Base-by-base conservation (phyloP, 306 rosid genomes). In the Trifolium fragiferum region DNA sequence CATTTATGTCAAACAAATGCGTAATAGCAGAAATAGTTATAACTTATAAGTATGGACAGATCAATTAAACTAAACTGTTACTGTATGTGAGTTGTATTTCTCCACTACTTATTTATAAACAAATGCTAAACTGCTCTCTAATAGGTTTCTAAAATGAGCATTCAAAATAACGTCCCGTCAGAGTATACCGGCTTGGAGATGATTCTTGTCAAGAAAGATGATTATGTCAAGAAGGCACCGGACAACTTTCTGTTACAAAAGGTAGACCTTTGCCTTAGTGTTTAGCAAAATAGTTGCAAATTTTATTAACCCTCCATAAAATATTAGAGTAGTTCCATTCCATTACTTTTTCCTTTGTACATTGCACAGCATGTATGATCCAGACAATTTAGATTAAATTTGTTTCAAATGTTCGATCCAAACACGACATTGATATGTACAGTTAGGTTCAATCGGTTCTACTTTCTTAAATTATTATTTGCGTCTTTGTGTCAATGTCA, bases 101-200 rank as follows among this genome's bases (percentile, higher is more conserved):
- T 66, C 51, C 68, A 19, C 25, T 50, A 2, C 30, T 71, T 25
- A 47, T 75, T 38, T 16, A 8, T 49, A 14, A 59, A 15, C 51
- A 63, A 78, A 80, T 67, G 72, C n/a, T 70, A n/a, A 58, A 37
- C 84, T 77, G 21, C 70, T 54, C 43, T 49, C 12, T 79, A 40
- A 59, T 47, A 94, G 99, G 91, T 90, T 78, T 66, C 85, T 21
- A 87, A 89, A 76, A 84, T 87, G 89, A 94, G 99, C 83, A 82
- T 82, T 69, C 96, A 83, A 84, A 82, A 87, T 10, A 85, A 89
- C 76, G 83, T 92, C 69, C 88, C 89, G 18, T 92, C 95, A 7
- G 99, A 94, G 86, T 86, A 90, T 74, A 86, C 93, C 75, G 78
- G 82, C 84, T 47, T 81, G 85, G 74, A 75, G 76, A 53, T 82